Evolutionary conservation across 192 early-diverging fungal genomes (phyloP).

Genomic region (Linnemannia hyalina): DNA sequence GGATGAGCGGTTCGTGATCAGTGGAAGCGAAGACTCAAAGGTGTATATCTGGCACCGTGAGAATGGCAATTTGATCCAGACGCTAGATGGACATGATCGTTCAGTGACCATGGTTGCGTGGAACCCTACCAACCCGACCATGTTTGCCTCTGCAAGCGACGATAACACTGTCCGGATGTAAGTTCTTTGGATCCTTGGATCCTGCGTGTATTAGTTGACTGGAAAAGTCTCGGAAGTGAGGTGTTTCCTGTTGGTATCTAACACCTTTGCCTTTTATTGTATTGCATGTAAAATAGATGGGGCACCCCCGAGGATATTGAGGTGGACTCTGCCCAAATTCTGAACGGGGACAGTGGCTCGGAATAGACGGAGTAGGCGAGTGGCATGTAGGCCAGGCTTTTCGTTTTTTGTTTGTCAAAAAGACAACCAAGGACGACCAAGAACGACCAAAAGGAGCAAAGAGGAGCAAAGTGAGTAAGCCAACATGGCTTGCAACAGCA

Average conservation of each 20-base stretch:
- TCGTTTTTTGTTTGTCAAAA: not conserved
- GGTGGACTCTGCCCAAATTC: not conserved
- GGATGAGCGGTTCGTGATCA: constrained; percentile 84
- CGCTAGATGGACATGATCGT: constrained; percentile 74
- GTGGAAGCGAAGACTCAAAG: constrained; percentile 91
- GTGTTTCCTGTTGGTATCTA: not conserved
- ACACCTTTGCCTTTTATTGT: not conserved
- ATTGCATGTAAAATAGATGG: constrained; percentile 29
- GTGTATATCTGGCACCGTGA: constrained; percentile 89
- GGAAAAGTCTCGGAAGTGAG: not conserved
- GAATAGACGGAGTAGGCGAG: not conserved
- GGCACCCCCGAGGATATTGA: constrained; percentile 37
- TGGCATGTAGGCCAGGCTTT: not conserved
- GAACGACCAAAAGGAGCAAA: not conserved
- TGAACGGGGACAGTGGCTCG: constrained; percentile 19
- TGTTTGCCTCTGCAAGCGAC: constrained; percentile 88
- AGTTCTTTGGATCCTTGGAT: constrained; percentile 3
- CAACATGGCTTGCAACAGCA: not conserved
- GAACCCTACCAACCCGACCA: constrained; percentile 70
- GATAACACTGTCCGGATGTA: constrained; percentile 87
- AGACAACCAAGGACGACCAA: not conserved
- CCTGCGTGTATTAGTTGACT: not conserved
- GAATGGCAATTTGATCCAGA: constrained; percentile 74
- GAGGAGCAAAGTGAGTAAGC: not conserved
- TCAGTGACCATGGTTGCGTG: constrained; percentile 83